phyloP scores from a whole-genome alignment of 345 rosid genomes.

The Mallotus nudiflorus region DNA sequence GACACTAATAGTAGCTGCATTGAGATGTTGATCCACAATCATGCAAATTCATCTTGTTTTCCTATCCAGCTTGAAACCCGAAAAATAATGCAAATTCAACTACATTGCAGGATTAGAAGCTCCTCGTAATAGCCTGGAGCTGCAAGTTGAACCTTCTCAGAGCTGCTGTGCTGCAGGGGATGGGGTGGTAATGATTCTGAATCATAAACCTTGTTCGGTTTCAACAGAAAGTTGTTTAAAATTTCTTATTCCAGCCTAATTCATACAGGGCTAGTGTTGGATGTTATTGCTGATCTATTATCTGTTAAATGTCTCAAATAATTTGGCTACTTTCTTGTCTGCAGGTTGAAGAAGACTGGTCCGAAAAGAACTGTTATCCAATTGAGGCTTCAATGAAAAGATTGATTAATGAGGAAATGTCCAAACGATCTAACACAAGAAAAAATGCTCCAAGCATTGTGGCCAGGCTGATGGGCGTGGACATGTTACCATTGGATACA shows the following conservation, averaged over 20 bases:
- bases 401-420: slow-evolving; percentile 67
- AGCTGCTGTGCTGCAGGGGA: slow-evolving; percentile 39
- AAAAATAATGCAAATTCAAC: slow-evolving; percentile 10
- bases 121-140: slow-evolving; percentile 79
- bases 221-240: too few relatives aligned
- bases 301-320: too few relatives aligned
- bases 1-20: neutral
- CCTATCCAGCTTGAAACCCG: neutral
- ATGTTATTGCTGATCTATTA: neutral
- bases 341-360: slow-evolving; percentile 59
- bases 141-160: slow-evolving; percentile 56
- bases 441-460: slow-evolving; percentile 70
- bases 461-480: slow-evolving; percentile 93
- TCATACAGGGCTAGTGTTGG: too few relatives aligned
- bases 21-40: too few relatives aligned
- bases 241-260: neutral
- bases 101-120: slow-evolving; percentile 65
- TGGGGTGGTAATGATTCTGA: slow-evolving; percentile 36
- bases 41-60: neutral
- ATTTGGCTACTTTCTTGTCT: too few relatives aligned
- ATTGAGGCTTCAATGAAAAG: slow-evolving; percentile 69
- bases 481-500: slow-evolving; percentile 50
- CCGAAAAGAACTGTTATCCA: slow-evolving; percentile 42
- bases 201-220: neutral
- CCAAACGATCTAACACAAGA: slow-evolving; percentile 43